These are phyloP conservation scores for Bretziella fagacearum DNA, from an alignment of 2,329 filamentous ascomycete species.

Conservation along the genomic window DNA sequence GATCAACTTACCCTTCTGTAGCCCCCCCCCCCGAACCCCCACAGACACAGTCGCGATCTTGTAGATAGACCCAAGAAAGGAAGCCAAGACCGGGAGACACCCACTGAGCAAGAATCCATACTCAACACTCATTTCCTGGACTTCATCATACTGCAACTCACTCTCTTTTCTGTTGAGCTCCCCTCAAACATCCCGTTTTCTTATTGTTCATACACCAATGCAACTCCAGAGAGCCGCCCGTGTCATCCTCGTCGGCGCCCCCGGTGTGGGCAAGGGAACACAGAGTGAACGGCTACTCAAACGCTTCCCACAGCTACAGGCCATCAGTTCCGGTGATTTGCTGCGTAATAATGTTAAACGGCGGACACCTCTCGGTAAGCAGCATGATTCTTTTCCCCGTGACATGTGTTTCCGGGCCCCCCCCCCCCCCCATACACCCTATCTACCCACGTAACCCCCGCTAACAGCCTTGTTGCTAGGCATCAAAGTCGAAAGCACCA, in stretches of 20 bases:
- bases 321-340: slow-evolving; percentile 87
- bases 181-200: too few relatives aligned
- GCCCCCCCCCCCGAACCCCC: too few relatives aligned
- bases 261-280: slow-evolving; percentile 94
- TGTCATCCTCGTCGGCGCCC: slow-evolving; percentile 85
- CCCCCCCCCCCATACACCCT: neutral
- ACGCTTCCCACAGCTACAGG: slow-evolving; percentile 73
- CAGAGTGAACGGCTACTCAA: slow-evolving; percentile 78
- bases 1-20: too few relatives aligned
- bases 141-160: too few relatives aligned
- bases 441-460: neutral
- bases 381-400: neutral
- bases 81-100: too few relatives aligned
- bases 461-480: slow-evolving; percentile 31
- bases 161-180: too few relatives aligned
- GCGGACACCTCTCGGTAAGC: slow-evolving; percentile 64
- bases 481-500: slow-evolving; percentile 75
- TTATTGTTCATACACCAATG: too few relatives aligned
- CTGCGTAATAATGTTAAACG: slow-evolving; percentile 84
- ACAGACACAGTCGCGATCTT: too few relatives aligned
- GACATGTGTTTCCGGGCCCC: slow-evolving; percentile 13
- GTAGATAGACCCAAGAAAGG: too few relatives aligned
- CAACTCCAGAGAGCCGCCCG: slow-evolving; percentile 66
- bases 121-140: too few relatives aligned
- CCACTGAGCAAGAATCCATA: too few relatives aligned